A percentile compares a stretch with the other conserved stretches of the same genome.
Conservation (phyloP, 2,329 filamentous ascomycete species). For the Hypoxylon sp. region DNA sequence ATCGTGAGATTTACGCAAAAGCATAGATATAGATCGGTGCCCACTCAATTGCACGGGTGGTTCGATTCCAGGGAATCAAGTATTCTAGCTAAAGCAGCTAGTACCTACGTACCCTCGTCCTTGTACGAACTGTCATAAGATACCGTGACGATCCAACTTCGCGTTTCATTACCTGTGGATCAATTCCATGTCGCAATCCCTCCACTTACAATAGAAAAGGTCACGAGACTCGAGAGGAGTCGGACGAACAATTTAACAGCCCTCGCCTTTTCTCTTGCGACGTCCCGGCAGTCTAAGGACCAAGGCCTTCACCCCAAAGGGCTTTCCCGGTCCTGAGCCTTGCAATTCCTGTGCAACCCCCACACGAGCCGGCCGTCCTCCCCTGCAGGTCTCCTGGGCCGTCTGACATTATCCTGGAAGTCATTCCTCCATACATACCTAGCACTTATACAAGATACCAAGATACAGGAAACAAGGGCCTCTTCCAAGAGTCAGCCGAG, state of each 20-base stretch:
- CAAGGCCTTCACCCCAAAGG: constrained; percentile 17
- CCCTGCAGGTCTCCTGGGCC: constrained; percentile 32
- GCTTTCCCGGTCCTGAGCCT: constrained; percentile 15
- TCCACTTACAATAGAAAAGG: constrained; percentile 35
- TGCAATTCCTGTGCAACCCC: constrained; percentile 32
- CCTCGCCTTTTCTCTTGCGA: constrained; percentile 12
- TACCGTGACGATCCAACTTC: constrained; percentile 35
- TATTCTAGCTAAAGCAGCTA: constrained; percentile 24
- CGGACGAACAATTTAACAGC: constrained; percentile 28
- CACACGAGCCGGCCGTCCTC: constrained; percentile 25
- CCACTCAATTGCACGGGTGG: constrained; percentile 22
- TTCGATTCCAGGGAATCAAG: constrained; percentile 23
- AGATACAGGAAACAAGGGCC: constrained; percentile 25
- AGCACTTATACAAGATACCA: constrained; percentile 1
- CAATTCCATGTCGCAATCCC: constrained; percentile 37
- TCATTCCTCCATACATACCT: constrained; percentile 33
- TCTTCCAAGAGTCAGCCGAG: constrained; percentile 31
- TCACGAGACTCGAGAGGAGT: constrained; percentile 33
- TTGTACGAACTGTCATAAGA: constrained; percentile 34
- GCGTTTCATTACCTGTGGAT: constrained; percentile 41
- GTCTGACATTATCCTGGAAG: constrained; percentile 39
- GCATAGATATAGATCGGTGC: constrained; percentile 26
- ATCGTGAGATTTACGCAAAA: constrained; percentile 36
- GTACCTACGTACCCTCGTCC: constrained; percentile 16
- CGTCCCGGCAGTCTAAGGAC: constrained; percentile 24